phyloP scores from a whole-genome alignment of 2,329 filamentous ascomycete species.

The Penicillium sp. region DNA sequence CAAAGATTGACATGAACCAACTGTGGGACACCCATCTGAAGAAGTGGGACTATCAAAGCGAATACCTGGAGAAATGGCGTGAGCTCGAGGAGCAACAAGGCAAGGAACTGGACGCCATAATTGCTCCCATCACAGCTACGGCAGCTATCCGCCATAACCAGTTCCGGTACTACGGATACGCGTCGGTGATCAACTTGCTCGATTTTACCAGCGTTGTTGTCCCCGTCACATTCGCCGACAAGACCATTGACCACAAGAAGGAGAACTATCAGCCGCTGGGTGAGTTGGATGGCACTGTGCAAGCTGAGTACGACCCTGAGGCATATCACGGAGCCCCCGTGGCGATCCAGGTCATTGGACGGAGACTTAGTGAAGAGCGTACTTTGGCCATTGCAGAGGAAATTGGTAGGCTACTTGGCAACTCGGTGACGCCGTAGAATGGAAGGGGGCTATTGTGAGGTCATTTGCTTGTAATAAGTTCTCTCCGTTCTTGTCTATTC shows the following conservation, averaged over 20 bases:
- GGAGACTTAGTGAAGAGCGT: constrained; percentile 49
- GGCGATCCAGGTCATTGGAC: constrained; percentile 47
- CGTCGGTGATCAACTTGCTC: constrained; percentile 39
- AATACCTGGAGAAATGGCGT: constrained; percentile 37
- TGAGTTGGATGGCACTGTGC: constrained; percentile 45
- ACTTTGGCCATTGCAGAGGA: constrained; percentile 44
- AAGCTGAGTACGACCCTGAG: constrained; percentile 49
- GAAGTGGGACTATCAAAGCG: constrained; percentile 36
- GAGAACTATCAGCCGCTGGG: constrained; percentile 23
- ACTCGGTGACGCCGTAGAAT: constrained; percentile 16
- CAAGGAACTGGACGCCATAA: constrained; percentile 40
- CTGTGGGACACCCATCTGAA: constrained; percentile 14
- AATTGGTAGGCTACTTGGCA: constrained; percentile 35
- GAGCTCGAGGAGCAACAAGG: constrained; percentile 17
- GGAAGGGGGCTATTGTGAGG: not conserved
- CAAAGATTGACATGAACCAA: constrained; percentile 11
- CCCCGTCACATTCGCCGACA: constrained; percentile 48
- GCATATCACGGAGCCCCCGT: constrained; percentile 48
- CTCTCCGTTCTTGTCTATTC: not conserved
- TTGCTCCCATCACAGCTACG: constrained; percentile 42
- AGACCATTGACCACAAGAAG: constrained; percentile 34
- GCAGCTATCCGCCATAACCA: constrained; percentile 40
- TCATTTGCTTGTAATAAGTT: not conserved
- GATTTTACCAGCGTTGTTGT: constrained; percentile 48
- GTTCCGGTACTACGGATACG: constrained; percentile 45